phyloP scores from a whole-genome alignment of 1,284 basidiomycete genomes.

The Cutaneotrichosporon cavernicola region DNA sequence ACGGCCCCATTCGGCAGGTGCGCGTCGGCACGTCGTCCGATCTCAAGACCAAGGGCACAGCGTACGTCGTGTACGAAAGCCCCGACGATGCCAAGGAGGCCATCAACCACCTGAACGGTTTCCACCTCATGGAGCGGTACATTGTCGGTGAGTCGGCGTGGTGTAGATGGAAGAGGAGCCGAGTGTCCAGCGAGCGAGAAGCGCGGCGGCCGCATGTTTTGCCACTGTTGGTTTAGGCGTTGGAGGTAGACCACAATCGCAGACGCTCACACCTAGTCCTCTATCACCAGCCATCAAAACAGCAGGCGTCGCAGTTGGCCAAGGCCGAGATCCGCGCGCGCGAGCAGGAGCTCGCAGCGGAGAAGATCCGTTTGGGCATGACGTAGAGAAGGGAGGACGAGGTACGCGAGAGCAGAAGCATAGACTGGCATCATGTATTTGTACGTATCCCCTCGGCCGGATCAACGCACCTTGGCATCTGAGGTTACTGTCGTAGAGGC shows the following conservation, averaged over 20 bases:
- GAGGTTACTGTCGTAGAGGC: too few species aligned
- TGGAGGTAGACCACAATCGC: background rate
- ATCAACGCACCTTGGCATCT: too few species aligned
- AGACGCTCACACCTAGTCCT: constrained; percentile 62
- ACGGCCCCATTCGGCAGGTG: constrained; percentile 94
- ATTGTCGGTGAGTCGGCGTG: constrained; percentile 64
- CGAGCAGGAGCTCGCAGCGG: constrained; percentile 82
- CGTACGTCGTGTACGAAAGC: constrained; percentile 69
- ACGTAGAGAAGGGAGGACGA: constrained; percentile 6
- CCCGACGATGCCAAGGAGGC: constrained; percentile 83
- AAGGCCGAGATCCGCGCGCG: constrained; percentile 89
- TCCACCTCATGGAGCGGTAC: constrained; percentile 96
- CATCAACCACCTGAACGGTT: constrained; percentile 93
- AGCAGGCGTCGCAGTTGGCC: constrained; percentile 77
- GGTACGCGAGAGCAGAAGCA: background rate
- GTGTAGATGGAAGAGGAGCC: background rate
- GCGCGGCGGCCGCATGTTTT: background rate
- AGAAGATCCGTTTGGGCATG: constrained; percentile 69
- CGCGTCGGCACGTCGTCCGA: constrained; percentile 79
- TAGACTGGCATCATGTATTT: constrained; percentile 4
- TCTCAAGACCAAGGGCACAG: constrained; percentile 89
- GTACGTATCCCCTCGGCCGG: background rate
- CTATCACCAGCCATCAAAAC: constrained; percentile 95
- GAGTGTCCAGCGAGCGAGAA: background rate
- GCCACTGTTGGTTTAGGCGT: too few species aligned